Conservation (phyloP, 352 stramenopile species). For the Phytophthora aleatoria region DNA sequence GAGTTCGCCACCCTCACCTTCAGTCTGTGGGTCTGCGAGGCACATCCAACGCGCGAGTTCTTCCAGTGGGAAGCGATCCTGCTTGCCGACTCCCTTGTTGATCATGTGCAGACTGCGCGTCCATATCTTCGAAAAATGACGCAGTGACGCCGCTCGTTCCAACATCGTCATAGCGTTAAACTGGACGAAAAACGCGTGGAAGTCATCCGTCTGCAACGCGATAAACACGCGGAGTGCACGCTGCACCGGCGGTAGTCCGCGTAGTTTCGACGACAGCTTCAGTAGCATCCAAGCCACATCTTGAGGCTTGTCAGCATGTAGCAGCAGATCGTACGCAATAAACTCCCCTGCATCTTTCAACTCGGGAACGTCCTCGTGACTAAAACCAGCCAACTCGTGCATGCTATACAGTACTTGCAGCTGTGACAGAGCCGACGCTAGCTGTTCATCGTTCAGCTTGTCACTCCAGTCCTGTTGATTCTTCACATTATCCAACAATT, state of each 20-base stretch:
- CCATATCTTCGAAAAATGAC: conserved; percentile 51
- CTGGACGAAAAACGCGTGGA: conserved; percentile 32
- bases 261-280: conserved; percentile 34
- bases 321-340: conserved; percentile 58
- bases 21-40: conserved; percentile 14
- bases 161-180: conserved; percentile 43
- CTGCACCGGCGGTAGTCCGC: conserved; percentile 24
- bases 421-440: conserved; percentile 62
- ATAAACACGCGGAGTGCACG: conserved; percentile 57
- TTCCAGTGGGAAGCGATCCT: conserved; percentile 53
- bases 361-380: conserved; percentile 11
- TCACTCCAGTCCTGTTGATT: conserved; percentile 59
- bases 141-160: conserved; percentile 47
- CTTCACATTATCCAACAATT: conserved; percentile 33
- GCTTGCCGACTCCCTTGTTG: conserved; percentile 69
- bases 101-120: conserved; percentile 42
- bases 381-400: conserved; percentile 18
- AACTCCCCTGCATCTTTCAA: conserved; percentile 42
- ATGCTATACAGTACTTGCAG: conserved; percentile 47
- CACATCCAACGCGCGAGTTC: conserved; percentile 44
- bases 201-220: conserved; percentile 57
- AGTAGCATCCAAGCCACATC: conserved; percentile 48
- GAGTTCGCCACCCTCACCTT: conserved; percentile 24
- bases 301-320: conserved; percentile 57
- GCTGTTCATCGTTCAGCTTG: conserved; percentile 71